Evolutionary conservation across 2,329 filamentous ascomycete species (phyloP).

Genomic region (Rasamsonia emersonii): DNA sequence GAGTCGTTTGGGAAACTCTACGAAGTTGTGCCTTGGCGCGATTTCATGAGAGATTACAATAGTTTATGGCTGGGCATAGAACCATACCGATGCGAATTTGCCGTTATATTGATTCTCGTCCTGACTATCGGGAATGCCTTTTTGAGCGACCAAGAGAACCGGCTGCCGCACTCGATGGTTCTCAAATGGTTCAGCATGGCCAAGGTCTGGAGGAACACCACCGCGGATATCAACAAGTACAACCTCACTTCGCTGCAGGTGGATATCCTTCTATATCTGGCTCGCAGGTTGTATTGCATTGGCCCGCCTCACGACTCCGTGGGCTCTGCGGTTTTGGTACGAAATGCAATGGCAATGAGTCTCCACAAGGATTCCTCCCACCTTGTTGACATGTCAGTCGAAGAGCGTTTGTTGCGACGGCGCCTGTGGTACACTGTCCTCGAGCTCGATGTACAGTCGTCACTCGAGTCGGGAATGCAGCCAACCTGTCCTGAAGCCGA

Average conservation of each 20-base stretch:
- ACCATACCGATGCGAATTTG: not conserved
- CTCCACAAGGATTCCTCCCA: not conserved
- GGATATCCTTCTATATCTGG: not conserved
- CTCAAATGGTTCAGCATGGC: not conserved
- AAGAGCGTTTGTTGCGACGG: not conserved
- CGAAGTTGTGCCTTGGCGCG: too few species aligned
- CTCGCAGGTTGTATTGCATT: not conserved
- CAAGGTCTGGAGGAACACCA: not conserved
- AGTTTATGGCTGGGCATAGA: not conserved
- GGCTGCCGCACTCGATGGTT: not conserved
- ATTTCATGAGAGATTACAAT: not conserved
- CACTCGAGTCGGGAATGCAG: constrained; percentile 2
- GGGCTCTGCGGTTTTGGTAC: not conserved
- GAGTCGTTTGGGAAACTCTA: too few species aligned
- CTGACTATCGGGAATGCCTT: constrained; percentile 1
- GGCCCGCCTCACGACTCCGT: constrained; percentile 1
- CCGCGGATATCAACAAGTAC: not conserved
- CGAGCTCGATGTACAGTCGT: constrained; percentile 1
- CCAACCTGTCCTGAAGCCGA: not conserved
- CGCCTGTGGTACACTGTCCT: constrained; percentile 1
- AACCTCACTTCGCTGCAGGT: not conserved
- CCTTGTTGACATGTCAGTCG: not conserved
- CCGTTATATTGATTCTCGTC: not conserved
- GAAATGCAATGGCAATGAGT: constrained; percentile 2
- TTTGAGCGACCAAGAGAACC: not conserved